phyloP scores from a whole-genome alignment of 2,329 filamentous ascomycete species.

The Grosmannia penicillata region DNA sequence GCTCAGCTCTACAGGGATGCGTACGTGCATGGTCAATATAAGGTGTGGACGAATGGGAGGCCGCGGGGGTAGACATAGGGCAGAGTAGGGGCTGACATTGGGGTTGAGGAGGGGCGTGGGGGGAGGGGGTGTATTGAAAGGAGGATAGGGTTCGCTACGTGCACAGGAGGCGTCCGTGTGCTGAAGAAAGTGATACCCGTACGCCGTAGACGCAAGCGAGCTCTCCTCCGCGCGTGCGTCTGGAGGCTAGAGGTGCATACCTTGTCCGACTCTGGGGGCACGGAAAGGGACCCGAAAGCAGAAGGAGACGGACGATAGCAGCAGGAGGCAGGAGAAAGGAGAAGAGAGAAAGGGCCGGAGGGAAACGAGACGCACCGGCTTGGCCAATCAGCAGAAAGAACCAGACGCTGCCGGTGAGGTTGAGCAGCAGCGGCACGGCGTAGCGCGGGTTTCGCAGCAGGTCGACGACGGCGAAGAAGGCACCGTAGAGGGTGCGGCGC shows the following conservation, averaged over 20 bases:
- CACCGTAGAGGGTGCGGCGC: slow-evolving; percentile 44
- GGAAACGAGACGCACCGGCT: slow-evolving; percentile 49
- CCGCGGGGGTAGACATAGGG: slow-evolving; percentile 2
- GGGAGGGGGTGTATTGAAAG: too few species aligned
- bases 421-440: slow-evolving; percentile 69
- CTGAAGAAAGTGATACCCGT: too few species aligned
- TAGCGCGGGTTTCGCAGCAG: slow-evolving; percentile 71
- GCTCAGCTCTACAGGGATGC: slow-evolving; percentile 52
- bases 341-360: neutral
- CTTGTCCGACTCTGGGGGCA: too few species aligned
- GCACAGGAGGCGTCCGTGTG: too few species aligned
- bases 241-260: too few species aligned
- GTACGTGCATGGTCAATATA: neutral
- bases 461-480: slow-evolving; percentile 63
- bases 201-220: too few species aligned
- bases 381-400: slow-evolving; percentile 90
- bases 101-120: too few species aligned
- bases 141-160: too few species aligned
- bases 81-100: too few species aligned
- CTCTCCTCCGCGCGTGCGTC: too few species aligned
- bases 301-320: slow-evolving; percentile 2
- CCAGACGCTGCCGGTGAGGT: slow-evolving; percentile 88
- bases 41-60: neutral
- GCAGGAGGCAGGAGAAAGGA: neutral
- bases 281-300: too few species aligned